A percentile compares a stretch with the other conserved stretches of the same genome.
Conservation (phyloP, 768 basidiomycete genomes). For the Lentinus tigrinus region DNA sequence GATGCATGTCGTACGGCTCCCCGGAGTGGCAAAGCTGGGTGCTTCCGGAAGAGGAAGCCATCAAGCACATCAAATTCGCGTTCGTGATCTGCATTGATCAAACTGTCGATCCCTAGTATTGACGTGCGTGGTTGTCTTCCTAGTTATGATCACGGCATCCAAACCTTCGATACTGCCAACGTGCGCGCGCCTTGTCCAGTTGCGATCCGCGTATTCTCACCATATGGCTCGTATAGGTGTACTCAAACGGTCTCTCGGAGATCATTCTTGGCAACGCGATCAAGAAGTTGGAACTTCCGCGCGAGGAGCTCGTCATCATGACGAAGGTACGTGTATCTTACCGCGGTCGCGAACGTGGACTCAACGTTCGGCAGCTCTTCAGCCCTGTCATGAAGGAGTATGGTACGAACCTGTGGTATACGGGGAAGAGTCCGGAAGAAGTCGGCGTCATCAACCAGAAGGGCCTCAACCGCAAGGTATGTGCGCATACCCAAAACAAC, state of each 20-base stretch:
- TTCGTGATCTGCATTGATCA: slow-evolving; percentile 21
- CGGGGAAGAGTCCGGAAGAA: slow-evolving; percentile 10
- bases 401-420: neutral
- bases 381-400: slow-evolving; percentile 11
- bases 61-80: slow-evolving; percentile 43
- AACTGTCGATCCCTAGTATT: no score
- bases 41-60: slow-evolving; percentile 34
- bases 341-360: neutral
- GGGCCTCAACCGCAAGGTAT: slow-evolving; percentile 38
- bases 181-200: slow-evolving; percentile 11
- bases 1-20: slow-evolving; percentile 35
- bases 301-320: slow-evolving; percentile 50
- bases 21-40: slow-evolving; percentile 37
- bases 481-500: neutral
- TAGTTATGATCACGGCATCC: slow-evolving; percentile 42
- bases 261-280: slow-evolving; percentile 48
- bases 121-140: slow-evolving; percentile 30
- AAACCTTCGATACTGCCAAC: slow-evolving; percentile 40
- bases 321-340: slow-evolving; percentile 38
- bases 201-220: no score
- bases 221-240: slow-evolving; percentile 23
- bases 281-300: slow-evolving; percentile 42
- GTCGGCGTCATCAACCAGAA: slow-evolving; percentile 37
- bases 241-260: slow-evolving; percentile 43
- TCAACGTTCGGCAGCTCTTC: slow-evolving; percentile 10